phyloP scores from a whole-genome alignment of 768 basidiomycete genomes.

The Infundibulicybe gibba region DNA sequence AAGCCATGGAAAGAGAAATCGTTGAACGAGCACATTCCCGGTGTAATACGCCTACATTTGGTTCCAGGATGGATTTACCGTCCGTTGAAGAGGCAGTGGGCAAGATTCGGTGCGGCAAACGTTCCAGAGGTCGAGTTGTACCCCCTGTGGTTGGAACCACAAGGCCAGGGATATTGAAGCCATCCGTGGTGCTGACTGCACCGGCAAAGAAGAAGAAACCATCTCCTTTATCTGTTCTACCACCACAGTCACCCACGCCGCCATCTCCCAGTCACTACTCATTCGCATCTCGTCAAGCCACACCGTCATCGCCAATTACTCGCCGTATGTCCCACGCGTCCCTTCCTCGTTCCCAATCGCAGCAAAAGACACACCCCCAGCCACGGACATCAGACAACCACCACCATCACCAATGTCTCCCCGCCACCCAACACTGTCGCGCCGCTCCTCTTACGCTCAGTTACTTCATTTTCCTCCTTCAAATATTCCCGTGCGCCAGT shows the following conservation, averaged over 20 bases:
- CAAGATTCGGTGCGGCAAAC: constrained; percentile 29
- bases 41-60: constrained; percentile 62
- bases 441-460: constrained; percentile 20
- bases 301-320: neutral
- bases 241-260: constrained; percentile 14
- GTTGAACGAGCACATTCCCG: constrained; percentile 45
- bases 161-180: constrained; percentile 15
- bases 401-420: constrained; percentile 23
- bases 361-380: constrained; percentile 8
- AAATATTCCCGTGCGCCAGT: constrained; percentile 7
- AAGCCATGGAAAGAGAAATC: constrained; percentile 25
- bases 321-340: constrained; percentile 19
- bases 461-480: constrained; percentile 9
- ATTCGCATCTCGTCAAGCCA: constrained; percentile 1
- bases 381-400: constrained; percentile 9
- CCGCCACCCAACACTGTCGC: constrained; percentile 12
- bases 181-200: constrained; percentile 14
- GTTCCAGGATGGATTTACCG: constrained; percentile 45
- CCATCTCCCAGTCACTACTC: constrained; percentile 6
- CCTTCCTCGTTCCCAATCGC: constrained; percentile 12
- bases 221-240: constrained; percentile 25
- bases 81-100: constrained; percentile 41
- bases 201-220: constrained; percentile 28
- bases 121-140: constrained; percentile 1
- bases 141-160: neutral